These are phyloP conservation scores for Podospora tetraspora DNA, from an alignment of 495 filamentous ascomycete genomes.

Conservation along the genomic window DNA sequence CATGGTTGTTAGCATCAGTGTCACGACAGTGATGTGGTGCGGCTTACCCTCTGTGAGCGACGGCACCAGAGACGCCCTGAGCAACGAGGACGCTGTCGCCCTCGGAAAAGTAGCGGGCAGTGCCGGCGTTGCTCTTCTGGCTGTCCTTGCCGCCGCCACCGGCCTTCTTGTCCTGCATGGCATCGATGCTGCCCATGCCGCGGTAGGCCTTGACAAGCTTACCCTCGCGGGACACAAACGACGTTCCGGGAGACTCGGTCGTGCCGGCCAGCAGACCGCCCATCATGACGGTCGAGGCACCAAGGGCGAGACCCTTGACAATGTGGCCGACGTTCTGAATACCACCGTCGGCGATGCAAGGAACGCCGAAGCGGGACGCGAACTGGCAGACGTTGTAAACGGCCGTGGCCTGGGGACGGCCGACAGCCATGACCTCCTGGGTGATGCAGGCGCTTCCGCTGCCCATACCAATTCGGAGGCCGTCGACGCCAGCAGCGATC, in stretches of 20 bases:
- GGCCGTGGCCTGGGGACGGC: conserved; percentile 86
- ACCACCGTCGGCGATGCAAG: conserved; percentile 96
- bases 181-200: conserved; percentile 97
- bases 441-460: conserved; percentile 98
- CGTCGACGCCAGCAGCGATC: conserved; percentile 92
- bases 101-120: conserved; percentile 97
- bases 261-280: conserved; percentile 94
- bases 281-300: conserved; percentile 98
- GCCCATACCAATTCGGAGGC: conserved; percentile 98
- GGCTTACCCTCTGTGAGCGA: conserved; percentile 51
- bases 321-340: conserved; percentile 99
- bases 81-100: conserved; percentile 90
- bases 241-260: conserved; percentile 94
- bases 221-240: conserved; percentile 89
- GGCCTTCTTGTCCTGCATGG: conserved; percentile 98
- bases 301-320: conserved; percentile 93
- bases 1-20: conserved; percentile 19
- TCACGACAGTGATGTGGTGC: not conserved
- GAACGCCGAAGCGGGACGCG: conserved; percentile 88
- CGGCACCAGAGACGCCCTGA: conserved; percentile 81
- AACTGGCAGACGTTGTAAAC: conserved; percentile 86
- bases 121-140: conserved; percentile 90
- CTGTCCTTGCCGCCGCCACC: conserved; percentile 58
- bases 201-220: conserved; percentile 98
- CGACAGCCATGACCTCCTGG: conserved; percentile 99